phyloP scores from a whole-genome alignment of 2,329 filamentous ascomycete genomes.

The Rugonectria rugulosa region DNA sequence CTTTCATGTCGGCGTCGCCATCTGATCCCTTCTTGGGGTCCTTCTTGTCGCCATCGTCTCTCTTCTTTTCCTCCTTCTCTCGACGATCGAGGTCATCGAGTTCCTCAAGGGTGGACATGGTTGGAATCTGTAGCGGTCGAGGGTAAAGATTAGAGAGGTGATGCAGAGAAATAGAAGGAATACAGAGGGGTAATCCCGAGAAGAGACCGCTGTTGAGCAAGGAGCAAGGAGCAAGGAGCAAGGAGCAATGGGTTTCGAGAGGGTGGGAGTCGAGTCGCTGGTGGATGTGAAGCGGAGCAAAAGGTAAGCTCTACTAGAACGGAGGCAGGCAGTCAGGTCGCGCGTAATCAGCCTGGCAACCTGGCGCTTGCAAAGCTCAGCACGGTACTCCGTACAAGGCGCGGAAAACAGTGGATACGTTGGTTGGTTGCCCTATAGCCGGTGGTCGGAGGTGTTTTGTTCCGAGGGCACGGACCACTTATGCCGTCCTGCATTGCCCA shows the following conservation, averaged over 20 bases:
- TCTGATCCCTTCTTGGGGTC: slow-evolving; percentile 59
- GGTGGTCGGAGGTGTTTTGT: slow-evolving; percentile 34
- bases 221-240: slow-evolving; percentile 11
- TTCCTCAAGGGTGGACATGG: slow-evolving; percentile 91
- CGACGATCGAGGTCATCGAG: slow-evolving; percentile 87
- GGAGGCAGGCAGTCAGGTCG: slow-evolving; percentile 42
- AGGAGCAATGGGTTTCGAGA: slow-evolving; percentile 16
- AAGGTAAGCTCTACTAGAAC: slow-evolving; percentile 33
- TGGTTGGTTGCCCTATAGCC: too few species aligned
- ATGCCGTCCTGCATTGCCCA: slow-evolving; percentile 10
- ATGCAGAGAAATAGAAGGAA: background rate
- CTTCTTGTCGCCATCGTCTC: slow-evolving; percentile 44
- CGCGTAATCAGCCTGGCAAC: slow-evolving; percentile 42
- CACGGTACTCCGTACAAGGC: slow-evolving; percentile 22
- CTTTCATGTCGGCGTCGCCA: slow-evolving; percentile 90
- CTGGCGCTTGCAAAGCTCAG: slow-evolving; percentile 26
- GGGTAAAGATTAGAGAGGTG: background rate
- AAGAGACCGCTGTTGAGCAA: slow-evolving; percentile 4
- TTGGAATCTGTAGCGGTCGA: slow-evolving; percentile 37
- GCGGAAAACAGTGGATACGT: slow-evolving; percentile 19
- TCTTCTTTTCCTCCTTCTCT: slow-evolving; percentile 74
- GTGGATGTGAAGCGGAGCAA: slow-evolving; percentile 20
- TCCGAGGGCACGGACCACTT: slow-evolving; percentile 33
- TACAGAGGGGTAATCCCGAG: too few species aligned
- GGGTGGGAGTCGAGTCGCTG: slow-evolving; percentile 26